phyloP scores from a whole-genome alignment of 305 asterid species.

The Fraxinus paxiana region DNA sequence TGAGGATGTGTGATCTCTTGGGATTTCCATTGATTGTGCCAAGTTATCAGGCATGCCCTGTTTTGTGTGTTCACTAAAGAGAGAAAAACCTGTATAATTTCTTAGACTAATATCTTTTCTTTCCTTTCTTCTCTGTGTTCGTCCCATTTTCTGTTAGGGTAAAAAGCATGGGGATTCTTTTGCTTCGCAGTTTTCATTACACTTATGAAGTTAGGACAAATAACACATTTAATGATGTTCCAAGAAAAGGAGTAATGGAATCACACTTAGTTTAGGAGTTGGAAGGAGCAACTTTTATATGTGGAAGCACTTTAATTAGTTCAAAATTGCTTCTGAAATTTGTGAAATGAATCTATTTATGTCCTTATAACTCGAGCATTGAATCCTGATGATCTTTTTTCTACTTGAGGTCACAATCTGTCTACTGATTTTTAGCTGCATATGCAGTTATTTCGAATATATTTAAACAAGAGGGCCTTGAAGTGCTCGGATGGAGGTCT shows the following conservation, averaged over 20 bases:
- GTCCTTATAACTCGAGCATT: conserved; percentile 7
- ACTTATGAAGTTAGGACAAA: not conserved
- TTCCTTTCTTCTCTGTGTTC: not conserved
- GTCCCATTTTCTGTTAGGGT: not conserved
- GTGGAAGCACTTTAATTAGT: not conserved
- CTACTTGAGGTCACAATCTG: conserved; percentile 11
- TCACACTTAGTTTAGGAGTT: not conserved
- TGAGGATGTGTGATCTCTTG: not conserved
- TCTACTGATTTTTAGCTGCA: conserved; percentile 28
- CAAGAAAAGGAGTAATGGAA: not conserved
- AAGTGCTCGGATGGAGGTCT: conserved; percentile 95
- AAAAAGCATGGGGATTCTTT: not conserved
- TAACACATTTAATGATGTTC: not conserved
- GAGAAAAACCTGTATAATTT: not conserved
- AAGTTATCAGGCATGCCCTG: not conserved
- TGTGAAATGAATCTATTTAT: conserved; percentile 9
- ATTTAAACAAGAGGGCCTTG: conserved; percentile 90
- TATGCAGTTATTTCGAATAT: conserved; percentile 62
- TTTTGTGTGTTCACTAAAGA: not conserved
- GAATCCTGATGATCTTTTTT: not conserved
- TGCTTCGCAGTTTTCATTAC: not conserved
- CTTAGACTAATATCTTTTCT: not conserved
- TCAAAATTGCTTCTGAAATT: conserved; percentile 9
- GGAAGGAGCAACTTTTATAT: not conserved
- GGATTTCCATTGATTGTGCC: not conserved